Percentiles rank a stretch among this genome's conserved stretches.
Evolutionary conservation across 257 asterid species (phyloP).

Genomic region (Misopates orontium): DNA sequence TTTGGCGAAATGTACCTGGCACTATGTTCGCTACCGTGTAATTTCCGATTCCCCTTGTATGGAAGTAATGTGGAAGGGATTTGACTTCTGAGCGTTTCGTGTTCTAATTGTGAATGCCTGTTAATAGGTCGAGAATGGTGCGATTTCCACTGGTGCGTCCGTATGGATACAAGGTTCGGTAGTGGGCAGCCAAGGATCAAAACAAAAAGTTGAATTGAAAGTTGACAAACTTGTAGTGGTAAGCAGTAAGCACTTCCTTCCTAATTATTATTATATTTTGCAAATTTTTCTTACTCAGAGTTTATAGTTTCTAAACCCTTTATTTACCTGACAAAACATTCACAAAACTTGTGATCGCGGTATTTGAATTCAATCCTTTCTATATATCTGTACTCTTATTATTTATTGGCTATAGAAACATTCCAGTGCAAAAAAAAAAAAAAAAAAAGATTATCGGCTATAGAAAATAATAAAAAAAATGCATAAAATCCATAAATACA

Average conservation of each 20-base stretch:
- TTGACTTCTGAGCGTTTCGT: constrained; percentile 4
- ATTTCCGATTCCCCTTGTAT: constrained; percentile 17
- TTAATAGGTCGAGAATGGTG: constrained; percentile 74
- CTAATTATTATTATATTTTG: constrained; percentile 15
- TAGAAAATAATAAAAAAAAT: background rate
- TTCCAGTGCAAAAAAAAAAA: background rate
- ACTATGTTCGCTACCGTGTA: background rate
- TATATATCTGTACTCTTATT: constrained; percentile 5
- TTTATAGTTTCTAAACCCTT: constrained; percentile 7
- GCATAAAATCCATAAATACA: constrained; percentile 1
- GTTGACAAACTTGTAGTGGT: constrained; percentile 86
- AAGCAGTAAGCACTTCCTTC: constrained; percentile 30
- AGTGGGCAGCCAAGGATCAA: constrained; percentile 90
- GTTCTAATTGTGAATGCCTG: constrained; percentile 22
- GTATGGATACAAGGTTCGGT: constrained; percentile 73
- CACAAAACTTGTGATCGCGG: no score
- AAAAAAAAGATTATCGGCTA: background rate
- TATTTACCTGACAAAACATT: no score
- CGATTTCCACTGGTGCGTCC: constrained; percentile 85
- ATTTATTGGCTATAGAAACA: background rate
- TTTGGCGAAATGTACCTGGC: no score
- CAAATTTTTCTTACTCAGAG: constrained; percentile 2
- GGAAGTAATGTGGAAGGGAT: constrained; percentile 22
- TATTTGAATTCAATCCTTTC: background rate
- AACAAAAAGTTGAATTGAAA: constrained; percentile 87